These are phyloP conservation scores for Termitomyces sp. DNA, from an alignment of 1,284 basidiomycete genomes.

Conservation along the genomic window DNA sequence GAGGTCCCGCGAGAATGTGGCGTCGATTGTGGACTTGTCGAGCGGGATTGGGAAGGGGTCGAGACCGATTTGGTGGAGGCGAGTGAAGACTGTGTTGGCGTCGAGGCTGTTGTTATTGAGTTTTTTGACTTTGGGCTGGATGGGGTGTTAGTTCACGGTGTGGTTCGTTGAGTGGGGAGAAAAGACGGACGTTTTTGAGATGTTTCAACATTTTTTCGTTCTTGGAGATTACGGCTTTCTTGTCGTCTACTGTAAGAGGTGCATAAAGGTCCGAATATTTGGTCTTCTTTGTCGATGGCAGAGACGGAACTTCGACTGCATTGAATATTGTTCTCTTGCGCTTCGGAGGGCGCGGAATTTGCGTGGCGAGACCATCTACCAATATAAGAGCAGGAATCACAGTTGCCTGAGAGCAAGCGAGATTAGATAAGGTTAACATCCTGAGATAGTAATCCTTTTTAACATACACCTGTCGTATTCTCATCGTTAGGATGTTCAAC, in stretches of 20 bases:
- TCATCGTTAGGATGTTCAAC: too few species aligned
- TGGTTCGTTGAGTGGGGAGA: too few species aligned
- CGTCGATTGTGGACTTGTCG: slow-evolving; percentile 13
- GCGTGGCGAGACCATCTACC: not conserved
- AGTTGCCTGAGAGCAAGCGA: not conserved
- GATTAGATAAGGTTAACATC: not conserved
- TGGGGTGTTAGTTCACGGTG: not conserved
- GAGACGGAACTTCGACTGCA: slow-evolving; percentile 8
- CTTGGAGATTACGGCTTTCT: not conserved
- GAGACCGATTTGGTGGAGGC: slow-evolving; percentile 5
- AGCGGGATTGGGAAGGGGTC: slow-evolving; percentile 14
- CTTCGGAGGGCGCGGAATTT: not conserved
- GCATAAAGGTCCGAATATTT: not conserved
- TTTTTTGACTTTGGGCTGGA: not conserved
- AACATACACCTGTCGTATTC: not conserved
- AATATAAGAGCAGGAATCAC: too few species aligned
- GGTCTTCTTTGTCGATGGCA: not conserved
- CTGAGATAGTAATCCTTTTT: not conserved
- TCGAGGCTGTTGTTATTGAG: not conserved
- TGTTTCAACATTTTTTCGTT: not conserved
- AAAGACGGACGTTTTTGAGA: not conserved
- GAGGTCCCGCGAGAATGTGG: slow-evolving; percentile 17
- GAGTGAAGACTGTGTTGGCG: slow-evolving; percentile 1
- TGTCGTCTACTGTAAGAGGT: not conserved
- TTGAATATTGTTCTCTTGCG: slow-evolving; percentile 8